These are phyloP conservation scores for Podaxis mareebaensis DNA, from an alignment of 768 basidiomycete genomes.

Conservation along the genomic window DNA sequence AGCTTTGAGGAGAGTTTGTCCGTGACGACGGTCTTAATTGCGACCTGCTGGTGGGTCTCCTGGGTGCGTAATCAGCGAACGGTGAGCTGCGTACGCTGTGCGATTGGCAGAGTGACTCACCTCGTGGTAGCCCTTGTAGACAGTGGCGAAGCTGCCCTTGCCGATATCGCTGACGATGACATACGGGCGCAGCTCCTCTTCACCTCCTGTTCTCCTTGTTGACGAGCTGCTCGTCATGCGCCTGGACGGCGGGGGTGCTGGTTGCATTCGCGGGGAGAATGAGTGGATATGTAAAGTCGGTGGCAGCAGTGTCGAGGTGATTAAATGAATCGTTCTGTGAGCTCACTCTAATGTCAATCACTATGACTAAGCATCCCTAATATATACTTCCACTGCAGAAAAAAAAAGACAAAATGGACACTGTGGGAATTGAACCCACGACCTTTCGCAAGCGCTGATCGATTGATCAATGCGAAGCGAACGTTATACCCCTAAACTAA, in stretches of 20 bases:
- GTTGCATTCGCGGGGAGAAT: constrained; percentile 5
- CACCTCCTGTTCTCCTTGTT: background rate
- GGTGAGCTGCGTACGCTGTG: background rate
- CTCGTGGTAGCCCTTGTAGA: constrained; percentile 91
- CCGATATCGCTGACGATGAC: constrained; percentile 77
- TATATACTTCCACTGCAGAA: background rate
- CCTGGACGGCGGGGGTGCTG: constrained; percentile 9
- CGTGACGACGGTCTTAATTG: constrained; percentile 92
- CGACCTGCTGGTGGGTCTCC: constrained; percentile 79
- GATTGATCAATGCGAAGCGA: constrained; percentile 44
- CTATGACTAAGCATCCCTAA: constrained; percentile 12
- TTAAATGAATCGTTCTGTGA: constrained; percentile 17
- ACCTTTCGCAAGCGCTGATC: constrained; percentile 45
- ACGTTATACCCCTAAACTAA: constrained; percentile 65
- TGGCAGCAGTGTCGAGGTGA: constrained; percentile 11
- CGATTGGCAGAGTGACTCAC: constrained; percentile 43
- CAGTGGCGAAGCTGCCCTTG: constrained; percentile 94
- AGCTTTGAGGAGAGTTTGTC: constrained; percentile 88
- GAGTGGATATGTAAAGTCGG: background rate
- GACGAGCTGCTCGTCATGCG: constrained; percentile 3
- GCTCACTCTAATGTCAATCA: constrained; percentile 10
- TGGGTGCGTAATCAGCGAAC: constrained; percentile 27
- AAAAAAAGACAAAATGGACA: constrained; percentile 33
- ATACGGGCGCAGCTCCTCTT: constrained; percentile 47
- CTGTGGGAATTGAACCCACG: constrained; percentile 60